phyloP scores from a whole-genome alignment of 1,284 basidiomycete species.

The Volvariella surrecta region DNA sequence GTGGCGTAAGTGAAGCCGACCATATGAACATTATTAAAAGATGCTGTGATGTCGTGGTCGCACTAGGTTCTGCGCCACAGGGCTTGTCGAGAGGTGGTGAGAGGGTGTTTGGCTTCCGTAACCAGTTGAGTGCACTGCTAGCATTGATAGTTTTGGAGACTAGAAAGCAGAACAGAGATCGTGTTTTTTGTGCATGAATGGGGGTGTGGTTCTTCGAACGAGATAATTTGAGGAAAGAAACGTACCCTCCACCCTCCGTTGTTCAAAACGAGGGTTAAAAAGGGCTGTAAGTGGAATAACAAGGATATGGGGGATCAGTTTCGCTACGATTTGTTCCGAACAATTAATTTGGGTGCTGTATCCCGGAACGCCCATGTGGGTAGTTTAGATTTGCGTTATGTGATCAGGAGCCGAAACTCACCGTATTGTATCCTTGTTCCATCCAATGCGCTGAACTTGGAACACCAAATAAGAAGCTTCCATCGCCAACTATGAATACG shows the following conservation, averaged over 20 bases:
- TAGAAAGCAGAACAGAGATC: too few species aligned
- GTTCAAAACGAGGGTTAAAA: slow-evolving; percentile 61
- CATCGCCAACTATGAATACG: slow-evolving; percentile 56
- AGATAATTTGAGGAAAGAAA: slow-evolving; percentile 4
- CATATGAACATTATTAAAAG: too few species aligned
- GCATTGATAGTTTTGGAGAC: slow-evolving; percentile 57
- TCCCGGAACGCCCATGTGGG: neutral
- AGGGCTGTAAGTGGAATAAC: slow-evolving; percentile 45
- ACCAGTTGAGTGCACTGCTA: slow-evolving; percentile 54
- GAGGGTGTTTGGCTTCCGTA: slow-evolving; percentile 39
- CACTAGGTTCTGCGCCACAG: too few species aligned
- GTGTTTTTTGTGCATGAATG: too few species aligned
- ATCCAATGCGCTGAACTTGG: slow-evolving; percentile 66
- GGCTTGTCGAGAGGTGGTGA: slow-evolving; percentile 43
- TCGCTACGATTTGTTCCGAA: too few species aligned
- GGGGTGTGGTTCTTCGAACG: too few species aligned
- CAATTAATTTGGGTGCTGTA: too few species aligned
- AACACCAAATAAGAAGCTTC: slow-evolving; percentile 57
- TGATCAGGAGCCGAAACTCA: slow-evolving; percentile 27
- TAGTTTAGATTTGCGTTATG: too few species aligned
- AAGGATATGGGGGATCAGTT: too few species aligned
- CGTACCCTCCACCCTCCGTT: slow-evolving; percentile 63
- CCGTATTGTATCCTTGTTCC: slow-evolving; percentile 56
- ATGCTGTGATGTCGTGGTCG: too few species aligned
- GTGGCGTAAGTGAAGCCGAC: too few species aligned